Evolutionary conservation across 306 rosid species (phyloP).

Genomic region (Prunus padus): DNA sequence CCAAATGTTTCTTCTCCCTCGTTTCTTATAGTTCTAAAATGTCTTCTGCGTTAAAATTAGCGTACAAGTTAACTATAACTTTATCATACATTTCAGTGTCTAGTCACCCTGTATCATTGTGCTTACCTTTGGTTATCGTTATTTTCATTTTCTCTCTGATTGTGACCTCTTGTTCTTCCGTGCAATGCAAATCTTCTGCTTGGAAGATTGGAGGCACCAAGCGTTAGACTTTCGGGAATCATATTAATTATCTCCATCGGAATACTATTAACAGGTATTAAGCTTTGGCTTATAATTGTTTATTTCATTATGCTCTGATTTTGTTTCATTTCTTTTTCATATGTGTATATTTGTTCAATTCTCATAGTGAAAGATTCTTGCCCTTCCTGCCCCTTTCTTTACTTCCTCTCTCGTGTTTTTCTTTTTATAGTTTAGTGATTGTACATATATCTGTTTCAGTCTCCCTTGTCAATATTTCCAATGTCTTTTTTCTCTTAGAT

Average conservation of each 20-base stretch:
- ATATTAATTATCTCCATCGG: conserved; percentile 77
- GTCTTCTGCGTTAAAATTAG: background rate
- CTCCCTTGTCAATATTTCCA: background rate
- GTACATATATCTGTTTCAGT: background rate
- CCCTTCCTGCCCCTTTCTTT: background rate
- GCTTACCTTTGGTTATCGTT: conserved; percentile 14
- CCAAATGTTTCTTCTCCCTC: background rate
- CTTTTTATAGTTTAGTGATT: background rate
- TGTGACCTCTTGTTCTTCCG: conserved; percentile 20
- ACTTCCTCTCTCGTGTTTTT: background rate
- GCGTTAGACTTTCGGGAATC: conserved; percentile 83
- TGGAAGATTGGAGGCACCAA: conserved; percentile 91
- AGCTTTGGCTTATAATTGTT: background rate
- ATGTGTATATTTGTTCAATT: background rate
- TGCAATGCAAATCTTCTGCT: conserved; percentile 31
- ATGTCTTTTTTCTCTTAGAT: background rate
- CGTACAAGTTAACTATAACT: background rate
- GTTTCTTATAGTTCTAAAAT: background rate
- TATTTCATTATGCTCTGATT: conserved; percentile 22
- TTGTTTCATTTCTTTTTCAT: background rate
- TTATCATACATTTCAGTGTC: conserved; percentile 10
- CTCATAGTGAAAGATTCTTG: background rate
- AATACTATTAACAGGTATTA: conserved; percentile 86
- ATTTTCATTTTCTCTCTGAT: conserved; percentile 1
- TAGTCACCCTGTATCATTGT: background rate